phyloP scores from a whole-genome alignment of 371 early-diverging fungal species.

The Basidiobolus heterosporus region DNA sequence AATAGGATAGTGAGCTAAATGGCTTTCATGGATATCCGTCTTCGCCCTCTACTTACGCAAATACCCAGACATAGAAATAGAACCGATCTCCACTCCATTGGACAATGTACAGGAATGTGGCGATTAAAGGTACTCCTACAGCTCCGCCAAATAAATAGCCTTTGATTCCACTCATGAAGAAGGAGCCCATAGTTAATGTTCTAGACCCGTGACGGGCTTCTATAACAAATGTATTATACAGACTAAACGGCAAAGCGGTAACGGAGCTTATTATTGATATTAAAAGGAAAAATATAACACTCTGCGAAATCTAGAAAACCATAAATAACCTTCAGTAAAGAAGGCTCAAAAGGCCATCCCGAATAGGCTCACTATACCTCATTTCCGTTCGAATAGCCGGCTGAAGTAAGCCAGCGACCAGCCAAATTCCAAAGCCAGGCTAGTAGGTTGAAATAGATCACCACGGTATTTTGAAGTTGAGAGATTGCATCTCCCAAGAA shows the following conservation, averaged over 20 bases:
- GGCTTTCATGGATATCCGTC: neutral
- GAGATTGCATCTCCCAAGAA: slow-evolving; percentile 40
- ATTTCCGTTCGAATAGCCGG: slow-evolving; percentile 47
- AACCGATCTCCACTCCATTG: slow-evolving; percentile 68
- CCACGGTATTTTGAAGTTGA: slow-evolving; percentile 42
- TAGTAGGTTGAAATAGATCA: slow-evolving; percentile 46
- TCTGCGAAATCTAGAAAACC: slow-evolving; percentile 52
- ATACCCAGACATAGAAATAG: slow-evolving; percentile 75
- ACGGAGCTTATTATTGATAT: slow-evolving; percentile 41
- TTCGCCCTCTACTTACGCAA: slow-evolving; percentile 38
- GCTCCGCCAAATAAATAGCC: slow-evolving; percentile 41
- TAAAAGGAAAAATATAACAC: slow-evolving; percentile 52
- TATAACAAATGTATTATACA: slow-evolving; percentile 87
- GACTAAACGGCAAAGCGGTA: slow-evolving; percentile 57
- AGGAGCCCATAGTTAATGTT: slow-evolving; percentile 75
- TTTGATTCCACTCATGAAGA: slow-evolving; percentile 69
- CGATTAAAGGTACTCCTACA: slow-evolving; percentile 63
- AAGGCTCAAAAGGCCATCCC: neutral
- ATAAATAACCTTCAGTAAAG: neutral
- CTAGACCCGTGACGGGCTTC: slow-evolving; percentile 94
- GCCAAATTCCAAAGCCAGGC: slow-evolving; percentile 59
- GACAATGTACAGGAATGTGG: slow-evolving; percentile 70
- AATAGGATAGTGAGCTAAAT: slow-evolving; percentile 1
- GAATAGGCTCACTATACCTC: slow-evolving; percentile 29
- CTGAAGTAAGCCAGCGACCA: slow-evolving; percentile 26